A percentile compares a stretch with the other conserved stretches of the same genome.
These are phyloP conservation scores for Geoglossum glabrum DNA, from an alignment of 495 filamentous ascomycete genomes.

Conservation along the genomic window DNA sequence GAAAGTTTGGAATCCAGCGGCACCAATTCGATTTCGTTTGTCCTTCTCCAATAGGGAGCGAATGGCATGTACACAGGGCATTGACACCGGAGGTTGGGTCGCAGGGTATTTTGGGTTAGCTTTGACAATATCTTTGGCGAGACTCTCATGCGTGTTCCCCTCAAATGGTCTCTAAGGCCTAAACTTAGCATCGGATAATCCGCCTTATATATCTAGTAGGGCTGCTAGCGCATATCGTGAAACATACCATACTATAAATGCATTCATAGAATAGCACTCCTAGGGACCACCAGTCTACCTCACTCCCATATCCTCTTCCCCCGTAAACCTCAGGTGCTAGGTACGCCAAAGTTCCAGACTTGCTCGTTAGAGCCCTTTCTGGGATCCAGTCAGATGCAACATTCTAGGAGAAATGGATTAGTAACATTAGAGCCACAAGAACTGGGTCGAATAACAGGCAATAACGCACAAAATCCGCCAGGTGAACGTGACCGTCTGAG, in stretches of 20 bases:
- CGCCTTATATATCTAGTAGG: neutral
- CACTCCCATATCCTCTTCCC: constrained; percentile 63
- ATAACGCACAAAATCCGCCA: constrained; percentile 80
- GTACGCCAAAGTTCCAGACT: constrained; percentile 90
- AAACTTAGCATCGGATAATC: neutral
- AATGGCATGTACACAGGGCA: constrained; percentile 70
- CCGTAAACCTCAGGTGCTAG: constrained; percentile 89
- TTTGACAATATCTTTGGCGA: constrained; percentile 65
- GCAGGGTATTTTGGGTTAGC: constrained; percentile 72
- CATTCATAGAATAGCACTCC: constrained; percentile 96
- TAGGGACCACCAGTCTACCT: constrained; percentile 96
- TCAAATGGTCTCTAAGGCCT: constrained; percentile 61
- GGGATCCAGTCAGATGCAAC: constrained; percentile 83
- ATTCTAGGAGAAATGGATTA: constrained; percentile 38
- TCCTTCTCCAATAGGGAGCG: constrained; percentile 64
- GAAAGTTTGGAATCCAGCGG: constrained; percentile 58
- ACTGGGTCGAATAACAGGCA: neutral
- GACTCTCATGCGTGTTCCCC: constrained; percentile 57
- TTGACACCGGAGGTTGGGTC: constrained; percentile 72
- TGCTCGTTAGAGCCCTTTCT: constrained; percentile 73
- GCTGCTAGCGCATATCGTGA: neutral
- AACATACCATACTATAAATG: constrained; percentile 87
- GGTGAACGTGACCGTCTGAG: constrained; percentile 85
- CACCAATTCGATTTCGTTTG: constrained; percentile 59
- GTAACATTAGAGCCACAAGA: constrained; percentile 7